Conservation (phyloP, 73 alveolate species). For the Paramecium caudatum region DNA sequence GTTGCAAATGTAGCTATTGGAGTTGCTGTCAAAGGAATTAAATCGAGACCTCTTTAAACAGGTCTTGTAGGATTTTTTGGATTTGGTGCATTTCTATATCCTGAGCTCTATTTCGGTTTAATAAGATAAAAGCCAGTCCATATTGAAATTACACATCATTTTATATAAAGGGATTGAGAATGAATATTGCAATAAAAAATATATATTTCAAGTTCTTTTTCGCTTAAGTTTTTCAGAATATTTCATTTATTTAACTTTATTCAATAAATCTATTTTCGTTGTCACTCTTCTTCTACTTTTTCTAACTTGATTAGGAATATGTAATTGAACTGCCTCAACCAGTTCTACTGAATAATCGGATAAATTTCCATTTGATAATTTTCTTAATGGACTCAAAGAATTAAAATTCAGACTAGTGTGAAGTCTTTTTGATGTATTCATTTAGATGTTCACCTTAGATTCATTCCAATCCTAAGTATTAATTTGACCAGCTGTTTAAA, state of each 20-base stretch:
- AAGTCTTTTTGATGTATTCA: neutral
- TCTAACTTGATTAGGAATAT: neutral
- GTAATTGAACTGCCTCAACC: neutral
- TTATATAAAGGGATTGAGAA: conserved; percentile 28
- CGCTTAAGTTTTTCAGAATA: neutral
- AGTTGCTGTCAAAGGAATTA: conserved; percentile 23
- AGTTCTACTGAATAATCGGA: neutral
- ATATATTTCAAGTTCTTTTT: neutral
- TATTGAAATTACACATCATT: conserved; percentile 3
- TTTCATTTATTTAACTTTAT: conserved; percentile 12
- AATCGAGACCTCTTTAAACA: conserved; percentile 53
- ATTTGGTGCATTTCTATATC: neutral
- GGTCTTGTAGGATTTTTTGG: neutral
- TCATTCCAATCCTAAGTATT: conserved; percentile 7
- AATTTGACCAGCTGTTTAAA: neutral
- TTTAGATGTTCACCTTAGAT: neutral
- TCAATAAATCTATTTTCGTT: neutral
- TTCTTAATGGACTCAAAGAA: neutral
- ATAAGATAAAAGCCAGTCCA: neutral
- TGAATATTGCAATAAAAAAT: neutral
- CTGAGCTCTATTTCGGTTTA: conserved; percentile 36
- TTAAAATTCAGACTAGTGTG: neutral
- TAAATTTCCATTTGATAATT: neutral
- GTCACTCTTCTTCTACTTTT: conserved; percentile 11
- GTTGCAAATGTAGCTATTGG: conserved; percentile 56